Percentiles rank a stretch among this genome's conserved stretches.
phyloP scores from a whole-genome alignment of 148 eudicot genomes.

The Suaeda aralocaspica region DNA sequence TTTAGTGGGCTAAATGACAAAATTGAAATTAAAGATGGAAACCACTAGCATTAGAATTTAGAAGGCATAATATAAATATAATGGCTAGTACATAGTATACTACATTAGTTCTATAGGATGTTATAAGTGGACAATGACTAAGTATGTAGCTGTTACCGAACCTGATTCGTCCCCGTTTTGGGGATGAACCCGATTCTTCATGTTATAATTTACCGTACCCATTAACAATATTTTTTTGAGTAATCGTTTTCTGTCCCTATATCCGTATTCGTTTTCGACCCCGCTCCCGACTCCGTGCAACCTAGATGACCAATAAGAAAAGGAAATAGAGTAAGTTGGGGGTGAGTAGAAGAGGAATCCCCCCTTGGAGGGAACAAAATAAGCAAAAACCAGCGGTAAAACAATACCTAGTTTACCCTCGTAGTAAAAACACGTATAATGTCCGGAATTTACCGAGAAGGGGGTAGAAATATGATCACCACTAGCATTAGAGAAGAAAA shows the following conservation, averaged over 20 bases:
- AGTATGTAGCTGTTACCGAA: no score
- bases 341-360: background rate
- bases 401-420: no score
- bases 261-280: no score
- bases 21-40: constrained; percentile 23
- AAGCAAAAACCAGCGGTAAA: background rate
- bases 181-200: no score
- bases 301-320: background rate
- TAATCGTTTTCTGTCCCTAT: no score
- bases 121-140: constrained; percentile 30
- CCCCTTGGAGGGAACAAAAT: background rate
- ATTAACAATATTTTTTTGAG: no score
- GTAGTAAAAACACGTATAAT: no score
- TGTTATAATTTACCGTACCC: no score
- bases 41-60: constrained; percentile 48
- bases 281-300: no score
- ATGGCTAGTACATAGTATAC: constrained; percentile 14
- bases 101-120: constrained; percentile 22
- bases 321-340: constrained; percentile 4
- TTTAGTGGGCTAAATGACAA: constrained; percentile 33
- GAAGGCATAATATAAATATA: constrained; percentile 20
- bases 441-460: no score
- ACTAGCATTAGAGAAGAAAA: constrained; percentile 38
- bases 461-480: constrained; percentile 32
- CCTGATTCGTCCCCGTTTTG: no score